Evolutionary conservation across 202 grass and related monocot genomes (phyloP).

Genomic region (Schoenoplectus triqueter): DNA sequence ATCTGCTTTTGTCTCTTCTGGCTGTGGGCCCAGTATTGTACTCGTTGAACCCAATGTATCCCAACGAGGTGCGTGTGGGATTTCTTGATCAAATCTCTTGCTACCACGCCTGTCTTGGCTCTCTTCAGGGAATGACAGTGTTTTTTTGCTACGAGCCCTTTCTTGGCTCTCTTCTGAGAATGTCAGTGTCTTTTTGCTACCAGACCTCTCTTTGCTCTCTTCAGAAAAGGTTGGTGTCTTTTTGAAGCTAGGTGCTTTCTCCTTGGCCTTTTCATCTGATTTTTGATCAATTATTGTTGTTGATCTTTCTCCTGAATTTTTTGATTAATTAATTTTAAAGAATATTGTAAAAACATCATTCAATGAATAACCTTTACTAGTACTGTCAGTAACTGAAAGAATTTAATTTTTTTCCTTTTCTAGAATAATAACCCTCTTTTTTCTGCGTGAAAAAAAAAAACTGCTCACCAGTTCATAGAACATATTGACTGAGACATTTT

Average conservation of each 20-base stretch:
- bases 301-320: conserved; percentile 58
- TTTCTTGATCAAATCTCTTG: conserved; percentile 58
- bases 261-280: conserved; percentile 42
- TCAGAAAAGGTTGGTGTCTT: conserved; percentile 57
- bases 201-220: conserved; percentile 53
- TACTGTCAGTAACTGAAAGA: not conserved
- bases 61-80: conserved; percentile 32
- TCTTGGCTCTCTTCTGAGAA: conserved; percentile 48
- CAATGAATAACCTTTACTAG: not conserved
- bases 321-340: not conserved
- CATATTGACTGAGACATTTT: not conserved
- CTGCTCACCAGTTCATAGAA: not conserved
- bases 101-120: conserved; percentile 53
- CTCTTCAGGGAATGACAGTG: conserved; percentile 35
- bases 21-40: conserved; percentile 26
- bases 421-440: not conserved
- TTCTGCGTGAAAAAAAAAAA: too few relatives aligned
- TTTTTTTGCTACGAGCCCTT: conserved; percentile 53
- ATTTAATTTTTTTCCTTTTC: not conserved
- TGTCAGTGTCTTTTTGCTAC: conserved; percentile 42
- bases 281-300: conserved; percentile 45
- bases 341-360: not conserved
- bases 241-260: conserved; percentile 49
- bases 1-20: conserved; percentile 46
- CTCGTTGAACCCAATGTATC: conserved; percentile 22